Conservation (phyloP, 768 basidiomycete species). For the Russula abietina region DNA sequence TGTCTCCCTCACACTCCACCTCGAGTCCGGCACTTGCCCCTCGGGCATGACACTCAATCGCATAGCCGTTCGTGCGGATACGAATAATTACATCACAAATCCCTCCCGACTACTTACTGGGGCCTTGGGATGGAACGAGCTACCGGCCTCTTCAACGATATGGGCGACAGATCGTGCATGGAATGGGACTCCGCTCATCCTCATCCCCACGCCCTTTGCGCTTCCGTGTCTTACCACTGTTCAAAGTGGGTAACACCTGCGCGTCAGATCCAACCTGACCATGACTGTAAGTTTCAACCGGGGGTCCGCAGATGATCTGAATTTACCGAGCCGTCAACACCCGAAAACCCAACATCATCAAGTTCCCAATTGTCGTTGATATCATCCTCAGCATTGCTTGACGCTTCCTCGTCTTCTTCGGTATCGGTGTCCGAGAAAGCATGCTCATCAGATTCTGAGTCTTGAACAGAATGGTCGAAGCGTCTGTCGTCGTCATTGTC, state of each 20-base stretch:
- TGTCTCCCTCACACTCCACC: too few species aligned
- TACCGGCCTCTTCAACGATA: too few species aligned
- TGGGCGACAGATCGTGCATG: too few species aligned
- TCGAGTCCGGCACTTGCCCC: too few species aligned
- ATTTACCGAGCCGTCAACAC: conserved; percentile 62
- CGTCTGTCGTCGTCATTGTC: neutral
- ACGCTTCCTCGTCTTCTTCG: conserved; percentile 29
- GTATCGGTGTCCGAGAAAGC: conserved; percentile 33
- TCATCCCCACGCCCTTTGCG: conserved; percentile 40
- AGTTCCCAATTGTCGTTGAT: conserved; percentile 20
- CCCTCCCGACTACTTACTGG: too few species aligned
- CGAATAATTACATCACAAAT: too few species aligned
- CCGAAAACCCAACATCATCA: too few species aligned
- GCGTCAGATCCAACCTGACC: conserved; percentile 44
- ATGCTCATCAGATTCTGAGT: conserved; percentile 33
- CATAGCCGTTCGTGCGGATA: too few species aligned
- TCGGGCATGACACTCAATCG: too few species aligned
- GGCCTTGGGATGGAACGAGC: too few species aligned
- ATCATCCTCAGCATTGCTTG: conserved; percentile 27
- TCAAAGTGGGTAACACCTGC: conserved; percentile 54
- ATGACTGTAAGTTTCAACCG: conserved; percentile 51
- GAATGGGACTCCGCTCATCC: conserved; percentile 38
- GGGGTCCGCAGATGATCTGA: conserved; percentile 47
- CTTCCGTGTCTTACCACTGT: conserved; percentile 35
- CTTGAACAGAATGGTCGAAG: conserved; percentile 25